Evolutionary conservation across 345 rosid genomes (phyloP).

Genomic region (Ricinus communis): DNA sequence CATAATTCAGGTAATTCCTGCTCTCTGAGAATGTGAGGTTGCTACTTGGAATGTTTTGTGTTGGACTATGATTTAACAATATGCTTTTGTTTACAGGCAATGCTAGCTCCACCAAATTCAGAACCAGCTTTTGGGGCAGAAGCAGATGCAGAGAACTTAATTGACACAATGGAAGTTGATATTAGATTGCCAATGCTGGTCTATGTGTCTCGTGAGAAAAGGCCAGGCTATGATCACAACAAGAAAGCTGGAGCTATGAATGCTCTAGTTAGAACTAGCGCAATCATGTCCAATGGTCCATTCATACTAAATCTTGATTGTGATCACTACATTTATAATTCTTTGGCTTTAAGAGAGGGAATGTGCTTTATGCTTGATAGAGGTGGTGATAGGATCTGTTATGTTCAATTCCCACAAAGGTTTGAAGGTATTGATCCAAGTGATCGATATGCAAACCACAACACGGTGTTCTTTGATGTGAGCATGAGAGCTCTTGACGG

Average conservation of each 20-base stretch:
- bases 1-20: conserved; percentile 62
- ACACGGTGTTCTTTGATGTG: conserved; percentile 38
- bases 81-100: conserved; percentile 42
- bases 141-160: conserved; percentile 30
- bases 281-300: conserved; percentile 38
- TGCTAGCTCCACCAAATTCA: conserved; percentile 77
- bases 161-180: conserved; percentile 30
- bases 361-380: conserved; percentile 42
- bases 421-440: conserved; percentile 40
- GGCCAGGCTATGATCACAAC: conserved; percentile 37
- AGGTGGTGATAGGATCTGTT: conserved; percentile 33
- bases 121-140: conserved; percentile 49
- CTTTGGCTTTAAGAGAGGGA: conserved; percentile 36
- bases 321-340: conserved; percentile 36
- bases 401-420: conserved; percentile 39
- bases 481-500: conserved; percentile 40
- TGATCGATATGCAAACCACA: conserved; percentile 37
- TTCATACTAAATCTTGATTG: conserved; percentile 35
- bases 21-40: not conserved
- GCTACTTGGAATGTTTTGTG: not conserved
- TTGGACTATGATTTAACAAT: not conserved
- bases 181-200: conserved; percentile 34
- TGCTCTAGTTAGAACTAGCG: conserved; percentile 35
- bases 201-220: conserved; percentile 33
- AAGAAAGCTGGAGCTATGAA: conserved; percentile 43